Base-by-base conservation (phyloP, 805 yeast genomes). In the Cyberlindnera subsufficiens region DNA sequence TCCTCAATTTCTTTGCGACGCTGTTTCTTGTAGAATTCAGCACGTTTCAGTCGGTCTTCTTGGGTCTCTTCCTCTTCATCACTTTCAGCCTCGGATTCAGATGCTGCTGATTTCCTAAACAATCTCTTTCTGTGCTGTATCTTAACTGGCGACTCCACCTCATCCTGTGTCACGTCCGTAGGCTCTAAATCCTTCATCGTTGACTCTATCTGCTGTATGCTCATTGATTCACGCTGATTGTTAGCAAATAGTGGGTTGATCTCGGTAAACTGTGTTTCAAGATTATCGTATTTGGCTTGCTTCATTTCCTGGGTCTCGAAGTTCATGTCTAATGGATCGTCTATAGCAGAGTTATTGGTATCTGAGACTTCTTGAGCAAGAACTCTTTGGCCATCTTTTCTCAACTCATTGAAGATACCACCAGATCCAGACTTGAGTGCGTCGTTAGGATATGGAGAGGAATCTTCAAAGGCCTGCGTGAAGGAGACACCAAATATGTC, bases 91-190 rank as follows among this genome's bases (percentile, higher is more conserved):
- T 48, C 47, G n/a, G 32, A 27, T 20, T 56, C 53, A n/a, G 48
- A 46, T 11, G 27, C 37, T 14, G 43, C 52, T 20, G 27, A 5
- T 46, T 16, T 47, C 58, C 7, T 56, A 56, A 37, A 17, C 31
- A 43, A 15, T 59, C 68, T 16, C 56, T 63, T 16, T 60, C 61
- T 14, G 42, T 57, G 3, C 6, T 30, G 30, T n/a, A 11, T 5
- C n/a, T 13, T 25, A 41, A 52, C 51, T 20, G 39, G 32, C 14
- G 39, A 36, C 3, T 22, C 27, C 3, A 22, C 3, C 11, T 22
- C 11, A 22, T 22, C 27, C 27, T 22, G 27, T 22, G 27, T 22
- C 27, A 22, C 27, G 3, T 22, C 11, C 3, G 11, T 22, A 10
- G 10, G 11, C 27, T 22, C 27, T 22, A 22, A 9, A 22, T 22